Base-by-base conservation (phyloP, 208 protist species). In the Leishmania tropica region DNA sequence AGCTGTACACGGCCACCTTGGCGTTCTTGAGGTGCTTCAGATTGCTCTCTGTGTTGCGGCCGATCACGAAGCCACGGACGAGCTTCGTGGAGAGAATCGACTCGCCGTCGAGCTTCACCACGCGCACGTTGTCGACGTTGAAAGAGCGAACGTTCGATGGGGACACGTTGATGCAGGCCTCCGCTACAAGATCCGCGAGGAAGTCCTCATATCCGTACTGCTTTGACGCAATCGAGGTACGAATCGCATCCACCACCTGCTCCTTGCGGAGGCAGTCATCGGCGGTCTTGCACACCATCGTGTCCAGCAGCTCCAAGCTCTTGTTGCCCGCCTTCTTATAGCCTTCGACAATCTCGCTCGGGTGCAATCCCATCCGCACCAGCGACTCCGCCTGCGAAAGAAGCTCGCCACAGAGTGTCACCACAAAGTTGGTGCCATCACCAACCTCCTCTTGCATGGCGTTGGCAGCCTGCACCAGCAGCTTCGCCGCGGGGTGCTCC, bases 401-500 rank as follows among this genome's bases (percentile, higher is more conserved):
- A 21, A 99, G 87, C 93, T 99, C 99, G 77, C 99, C 99, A 75
- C 97, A 98, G 3, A 99, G 93, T 65, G 98, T 93, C 51, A 99
- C 93, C 65, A 99, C 99, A 65, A 99, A 96, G 91, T 99, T 99
- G 60, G 99, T 99, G 56, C 97, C 99, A 90, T 99, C 99, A 54
- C 99, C 99, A 60, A 99, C 95, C 86, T 99, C 99, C 83, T 99
- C 87, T 84, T 99, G 97, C 97, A 99, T 99, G 73, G 98, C 98
- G 79, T 99, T 90, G n/a, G 99, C 93, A 48, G 99, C 99, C 75
- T 99, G 90, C n/a, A 99, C 99, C 7, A 99, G 78, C 74, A 99
- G 91, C 92, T 99, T 99, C 8, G 99, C 99, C 17, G 99, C 99
- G 15, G 99, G 99, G 86, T 99, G 99, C 88, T 99, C 93, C 42